Conservation (phyloP, 139 green algal genomes). For the Penium margaritaceum region DNA sequence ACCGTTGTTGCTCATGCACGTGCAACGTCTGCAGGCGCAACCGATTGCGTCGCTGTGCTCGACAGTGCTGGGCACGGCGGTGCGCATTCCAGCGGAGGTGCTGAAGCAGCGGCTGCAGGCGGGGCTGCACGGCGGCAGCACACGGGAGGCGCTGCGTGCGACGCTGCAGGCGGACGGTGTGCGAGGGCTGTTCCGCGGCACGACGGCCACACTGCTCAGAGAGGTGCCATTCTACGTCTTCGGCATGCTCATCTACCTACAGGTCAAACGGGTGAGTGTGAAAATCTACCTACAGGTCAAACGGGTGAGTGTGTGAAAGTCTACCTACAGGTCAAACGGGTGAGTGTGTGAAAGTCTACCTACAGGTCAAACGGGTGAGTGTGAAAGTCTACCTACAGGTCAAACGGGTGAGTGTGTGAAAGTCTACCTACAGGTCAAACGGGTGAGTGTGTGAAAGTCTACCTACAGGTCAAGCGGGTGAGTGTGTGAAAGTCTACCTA, state of each 20-base stretch:
- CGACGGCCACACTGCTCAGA: conserved; percentile 48
- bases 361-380: too few species aligned
- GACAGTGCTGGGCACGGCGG: conserved; percentile 54
- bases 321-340: not conserved
- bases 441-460: too few species aligned
- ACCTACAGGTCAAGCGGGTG: too few species aligned
- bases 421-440: too few species aligned
- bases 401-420: too few species aligned
- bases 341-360: too few species aligned
- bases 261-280: conserved; percentile 54
- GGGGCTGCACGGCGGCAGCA: conserved; percentile 55
- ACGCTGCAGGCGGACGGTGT: conserved; percentile 46
- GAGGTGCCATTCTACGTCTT: conserved; percentile 70
- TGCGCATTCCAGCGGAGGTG: conserved; percentile 56
- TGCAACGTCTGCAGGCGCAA: conserved; percentile 57
- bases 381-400: too few species aligned
- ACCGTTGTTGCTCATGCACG: too few species aligned
- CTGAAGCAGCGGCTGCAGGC: conserved; percentile 68
- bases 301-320: not conserved
- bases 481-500: too few species aligned
- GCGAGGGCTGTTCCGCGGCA: conserved; percentile 58
- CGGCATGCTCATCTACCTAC: conserved; percentile 62
- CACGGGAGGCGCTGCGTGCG: conserved; percentile 39
- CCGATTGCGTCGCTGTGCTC: conserved; percentile 54
- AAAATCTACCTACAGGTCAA: not conserved